These are phyloP conservation scores for Ganoderma boninense DNA, from an alignment of 1,284 basidiomycete species.

Conservation along the genomic window DNA sequence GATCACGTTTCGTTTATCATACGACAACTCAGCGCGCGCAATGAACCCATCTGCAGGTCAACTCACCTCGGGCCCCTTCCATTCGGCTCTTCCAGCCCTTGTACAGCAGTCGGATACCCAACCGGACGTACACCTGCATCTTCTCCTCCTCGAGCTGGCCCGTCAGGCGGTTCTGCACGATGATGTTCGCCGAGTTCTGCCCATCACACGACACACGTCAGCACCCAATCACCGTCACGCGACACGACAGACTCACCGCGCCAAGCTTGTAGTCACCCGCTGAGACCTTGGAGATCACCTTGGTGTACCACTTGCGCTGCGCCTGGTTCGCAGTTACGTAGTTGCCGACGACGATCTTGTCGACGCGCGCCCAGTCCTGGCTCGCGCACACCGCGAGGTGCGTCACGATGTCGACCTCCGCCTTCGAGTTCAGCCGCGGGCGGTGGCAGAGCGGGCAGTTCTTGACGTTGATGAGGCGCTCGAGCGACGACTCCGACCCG, in stretches of 20 bases:
- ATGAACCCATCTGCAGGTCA: not conserved
- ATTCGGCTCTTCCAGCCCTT: conserved; percentile 91
- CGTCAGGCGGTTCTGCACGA: conserved; percentile 91
- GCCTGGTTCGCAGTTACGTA: conserved; percentile 97
- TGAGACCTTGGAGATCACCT: conserved; percentile 86
- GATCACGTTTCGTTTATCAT: not conserved
- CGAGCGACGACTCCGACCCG: conserved; percentile 57
- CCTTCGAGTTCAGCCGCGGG: conserved; percentile 84
- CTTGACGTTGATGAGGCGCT: conserved; percentile 95
- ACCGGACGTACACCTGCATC: conserved; percentile 94
- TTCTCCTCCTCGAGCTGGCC: conserved; percentile 98
- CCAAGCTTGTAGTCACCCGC: conserved; percentile 90
- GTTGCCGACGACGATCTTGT: conserved; percentile 91
- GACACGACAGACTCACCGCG: conserved; percentile 57
- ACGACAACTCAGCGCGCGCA: conserved; percentile 6
- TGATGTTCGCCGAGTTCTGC: conserved; percentile 95
- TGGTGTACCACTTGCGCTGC: conserved; percentile 96
- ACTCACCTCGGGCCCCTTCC: conserved; percentile 85
- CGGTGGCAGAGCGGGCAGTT: conserved; percentile 95
- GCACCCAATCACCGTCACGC: conserved; percentile 4
- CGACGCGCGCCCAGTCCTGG: conserved; percentile 90
- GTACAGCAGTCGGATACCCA: conserved; percentile 93
- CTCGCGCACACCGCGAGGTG: conserved; percentile 95
- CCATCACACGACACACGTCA: not conserved
- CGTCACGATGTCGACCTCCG: conserved; percentile 93